Evolutionary conservation across 495 filamentous ascomycete species (phyloP).

Genomic region (Cryomyces antarcticus): DNA sequence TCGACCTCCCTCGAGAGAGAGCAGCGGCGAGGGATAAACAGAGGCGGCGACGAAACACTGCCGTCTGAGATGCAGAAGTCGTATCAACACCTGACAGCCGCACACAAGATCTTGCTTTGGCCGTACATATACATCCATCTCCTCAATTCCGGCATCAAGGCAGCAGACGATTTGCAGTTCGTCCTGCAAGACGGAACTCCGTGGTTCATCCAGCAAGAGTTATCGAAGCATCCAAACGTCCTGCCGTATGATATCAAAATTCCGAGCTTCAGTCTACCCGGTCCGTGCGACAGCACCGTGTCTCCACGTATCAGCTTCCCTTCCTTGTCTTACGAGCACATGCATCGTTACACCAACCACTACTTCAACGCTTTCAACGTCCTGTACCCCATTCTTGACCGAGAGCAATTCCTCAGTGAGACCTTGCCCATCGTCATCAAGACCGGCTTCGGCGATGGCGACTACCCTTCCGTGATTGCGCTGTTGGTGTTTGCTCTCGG

Average conservation of each 20-base stretch:
- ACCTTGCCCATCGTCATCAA: slow-evolving; percentile 25
- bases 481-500: slow-evolving; percentile 37
- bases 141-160: slow-evolving; percentile 19
- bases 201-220: slow-evolving; percentile 23
- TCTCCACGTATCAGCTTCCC: slow-evolving; percentile 14
- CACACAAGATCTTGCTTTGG: slow-evolving; percentile 38
- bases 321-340: slow-evolving; percentile 25
- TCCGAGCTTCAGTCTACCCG: slow-evolving; percentile 1
- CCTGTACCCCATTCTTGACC: slow-evolving; percentile 33
- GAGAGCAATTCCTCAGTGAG: slow-evolving; percentile 27
- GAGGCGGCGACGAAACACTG: slow-evolving; percentile 2
- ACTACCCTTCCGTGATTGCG: slow-evolving; percentile 27
- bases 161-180: slow-evolving; percentile 8
- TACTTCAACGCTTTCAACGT: slow-evolving; percentile 38
- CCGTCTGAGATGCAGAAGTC: slow-evolving; percentile 6
- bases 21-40: background rate
- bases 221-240: slow-evolving; percentile 16
- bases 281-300: slow-evolving; percentile 1
- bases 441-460: slow-evolving; percentile 27
- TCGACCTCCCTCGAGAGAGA: background rate
- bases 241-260: slow-evolving; percentile 9
- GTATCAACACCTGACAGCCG: slow-evolving; percentile 30
- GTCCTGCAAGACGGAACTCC: slow-evolving; percentile 23
- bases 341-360: slow-evolving; percentile 26
- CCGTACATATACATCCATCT: slow-evolving; percentile 29